Evolutionary conservation across 495 filamentous ascomycete genomes (phyloP), one percentile per base, ranked within the genome.

Genomic region (Xylaria cubensis): DNA sequence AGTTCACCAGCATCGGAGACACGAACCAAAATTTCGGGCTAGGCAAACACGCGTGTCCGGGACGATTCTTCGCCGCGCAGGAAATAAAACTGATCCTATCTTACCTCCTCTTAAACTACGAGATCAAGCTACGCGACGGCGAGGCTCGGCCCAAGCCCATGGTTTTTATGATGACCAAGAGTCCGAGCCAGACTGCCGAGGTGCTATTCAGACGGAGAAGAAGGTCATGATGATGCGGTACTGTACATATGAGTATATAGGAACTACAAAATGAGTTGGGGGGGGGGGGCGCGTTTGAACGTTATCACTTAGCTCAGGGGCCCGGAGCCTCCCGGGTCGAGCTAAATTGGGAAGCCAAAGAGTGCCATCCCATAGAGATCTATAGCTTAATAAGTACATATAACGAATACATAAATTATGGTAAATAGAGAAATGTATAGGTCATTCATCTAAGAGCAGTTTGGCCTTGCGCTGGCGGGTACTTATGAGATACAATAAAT

Each of bases 21-120:
- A 75, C 82, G 4, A 79, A 83, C 65, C 71, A 88, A 51, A 80
- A 82, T 65, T 90, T 89, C 70, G 88, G 88, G 2, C 72, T 82
- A 17, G 88, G 88, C n/a, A 81, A 78, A 62, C 83, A 87, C 74
- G 85, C 84, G 7, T 89, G 87, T 67, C 85, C 86, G 3, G 86
- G 86, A 19, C 79, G 86, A n/a, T 88, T 88, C 78, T 86, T 88
- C 79, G 86, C 84, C 12, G 75, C 72, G n/a, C 74, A 84, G 75
- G 82, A 85, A 75, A 82, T 88, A 70, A 87, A 88, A 79, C 64
- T 86, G 58, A 71, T 84, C 5, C 75, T 89, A 9, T 72, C 79
- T 9, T 72, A 76, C 68, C 74, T 87, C 1, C 51, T 88, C 12
- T 58, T 85, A 42, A 77, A 79, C 66, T 88, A 86, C 76, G 86